phyloP scores from a whole-genome alignment of 2,329 filamentous ascomycete genomes.

The Aspergillus candidus region DNA sequence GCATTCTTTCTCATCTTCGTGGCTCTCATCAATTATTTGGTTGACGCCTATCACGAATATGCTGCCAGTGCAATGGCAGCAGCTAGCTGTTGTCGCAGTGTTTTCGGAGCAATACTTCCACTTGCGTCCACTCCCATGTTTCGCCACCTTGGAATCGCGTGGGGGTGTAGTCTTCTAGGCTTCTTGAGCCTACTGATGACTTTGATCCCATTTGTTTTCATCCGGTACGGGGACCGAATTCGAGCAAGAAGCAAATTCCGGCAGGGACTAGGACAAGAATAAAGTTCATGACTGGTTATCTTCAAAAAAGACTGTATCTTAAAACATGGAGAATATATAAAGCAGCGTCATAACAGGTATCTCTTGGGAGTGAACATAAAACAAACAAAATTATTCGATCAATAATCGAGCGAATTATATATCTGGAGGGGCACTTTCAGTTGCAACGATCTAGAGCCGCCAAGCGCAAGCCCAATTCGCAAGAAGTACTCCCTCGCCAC shows the following conservation, averaged over 20 bases:
- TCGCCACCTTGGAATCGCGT: conserved; percentile 20
- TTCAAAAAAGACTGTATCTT: too few species aligned
- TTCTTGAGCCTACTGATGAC: conserved; percentile 23
- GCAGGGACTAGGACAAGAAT: too few species aligned
- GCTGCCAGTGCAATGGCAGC: conserved; percentile 39
- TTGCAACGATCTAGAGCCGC: too few species aligned
- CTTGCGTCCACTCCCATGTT: conserved; percentile 36
- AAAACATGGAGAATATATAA: too few species aligned
- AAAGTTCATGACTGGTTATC: too few species aligned
- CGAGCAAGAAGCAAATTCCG: conserved; percentile 20
- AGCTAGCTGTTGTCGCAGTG: conserved; percentile 40
- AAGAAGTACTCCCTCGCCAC: too few species aligned
- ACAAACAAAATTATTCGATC: too few species aligned
- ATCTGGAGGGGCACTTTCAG: too few species aligned
- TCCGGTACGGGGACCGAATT: conserved; percentile 23
- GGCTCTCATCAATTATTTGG: conserved; percentile 3
- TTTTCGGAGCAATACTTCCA: conserved; percentile 49
- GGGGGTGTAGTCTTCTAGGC: conserved; percentile 25
- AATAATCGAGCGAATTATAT: too few species aligned
- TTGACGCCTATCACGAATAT: conserved; percentile 1
- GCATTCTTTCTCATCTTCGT: neutral
- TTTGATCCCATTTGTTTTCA: conserved; percentile 28
- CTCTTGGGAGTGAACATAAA: too few species aligned
- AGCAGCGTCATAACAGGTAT: too few species aligned
- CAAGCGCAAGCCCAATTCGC: too few species aligned